Evolutionary conservation across 108 stramenopile species (phyloP).

Genomic region (Pseudonitzschia pungens): DNA sequence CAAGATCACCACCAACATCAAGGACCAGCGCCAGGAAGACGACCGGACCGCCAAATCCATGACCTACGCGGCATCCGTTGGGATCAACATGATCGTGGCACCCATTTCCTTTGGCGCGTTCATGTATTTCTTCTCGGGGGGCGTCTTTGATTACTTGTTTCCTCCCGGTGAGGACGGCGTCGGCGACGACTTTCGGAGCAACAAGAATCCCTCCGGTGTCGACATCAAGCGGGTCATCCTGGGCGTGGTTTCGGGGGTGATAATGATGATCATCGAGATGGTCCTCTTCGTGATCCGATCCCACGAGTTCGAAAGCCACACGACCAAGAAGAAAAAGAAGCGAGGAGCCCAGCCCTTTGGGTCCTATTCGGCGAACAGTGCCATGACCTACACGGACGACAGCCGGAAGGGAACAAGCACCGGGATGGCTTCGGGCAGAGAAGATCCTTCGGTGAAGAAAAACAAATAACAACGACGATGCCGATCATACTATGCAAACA

Average conservation of each 20-base stretch:
- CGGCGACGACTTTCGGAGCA: slow-evolving; percentile 18
- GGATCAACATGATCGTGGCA: slow-evolving; percentile 86
- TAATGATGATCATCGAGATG: slow-evolving; percentile 89
- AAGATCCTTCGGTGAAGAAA: neutral
- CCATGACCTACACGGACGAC: slow-evolving; percentile 4
- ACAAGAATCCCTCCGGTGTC: slow-evolving; percentile 25
- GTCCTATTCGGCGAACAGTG: slow-evolving; percentile 29
- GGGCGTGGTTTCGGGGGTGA: slow-evolving; percentile 69
- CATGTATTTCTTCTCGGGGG: slow-evolving; percentile 82
- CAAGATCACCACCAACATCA: slow-evolving; percentile 58
- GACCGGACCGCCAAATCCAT: slow-evolving; percentile 74
- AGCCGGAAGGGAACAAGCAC: neutral
- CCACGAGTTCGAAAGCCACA: slow-evolving; percentile 69
- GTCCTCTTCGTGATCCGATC: slow-evolving; percentile 84
- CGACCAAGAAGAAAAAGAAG: slow-evolving; percentile 60
- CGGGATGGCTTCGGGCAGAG: neutral
- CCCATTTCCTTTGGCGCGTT: slow-evolving; percentile 81
- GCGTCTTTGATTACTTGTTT: slow-evolving; percentile 55
- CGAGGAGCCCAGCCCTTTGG: slow-evolving; percentile 48
- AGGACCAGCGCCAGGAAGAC: slow-evolving; percentile 44
- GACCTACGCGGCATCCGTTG: slow-evolving; percentile 82
- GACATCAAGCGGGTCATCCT: slow-evolving; percentile 75
- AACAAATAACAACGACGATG: neutral
- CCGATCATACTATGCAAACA: neutral
- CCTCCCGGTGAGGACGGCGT: slow-evolving; percentile 7